These are phyloP conservation scores for Verticillium dahliae DNA, from an alignment of 2,329 filamentous ascomycete species.

Conservation along the genomic window DNA sequence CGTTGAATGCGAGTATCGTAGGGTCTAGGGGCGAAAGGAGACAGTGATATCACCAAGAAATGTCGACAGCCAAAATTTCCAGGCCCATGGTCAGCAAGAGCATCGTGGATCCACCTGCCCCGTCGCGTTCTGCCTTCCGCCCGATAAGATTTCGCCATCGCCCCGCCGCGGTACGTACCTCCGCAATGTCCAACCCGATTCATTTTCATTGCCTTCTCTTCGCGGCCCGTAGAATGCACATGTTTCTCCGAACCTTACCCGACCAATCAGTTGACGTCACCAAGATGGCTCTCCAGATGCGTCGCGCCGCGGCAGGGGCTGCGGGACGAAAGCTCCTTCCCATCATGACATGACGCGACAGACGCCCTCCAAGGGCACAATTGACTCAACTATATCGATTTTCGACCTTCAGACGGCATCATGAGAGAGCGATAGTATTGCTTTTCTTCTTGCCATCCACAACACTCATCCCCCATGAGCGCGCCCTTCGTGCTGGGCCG, in stretches of 20 bases:
- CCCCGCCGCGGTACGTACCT: not conserved
- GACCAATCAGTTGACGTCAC: constrained; percentile 1
- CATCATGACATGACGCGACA: not conserved
- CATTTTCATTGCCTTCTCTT: not conserved
- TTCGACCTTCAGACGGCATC: not conserved
- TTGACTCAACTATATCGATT: not conserved
- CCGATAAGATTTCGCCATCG: not conserved
- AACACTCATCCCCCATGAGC: constrained; percentile 32
- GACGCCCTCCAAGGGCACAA: not conserved
- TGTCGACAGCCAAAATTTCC: not conserved
- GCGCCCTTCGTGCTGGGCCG: constrained; percentile 34
- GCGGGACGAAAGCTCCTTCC: not conserved
- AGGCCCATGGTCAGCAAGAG: not conserved
- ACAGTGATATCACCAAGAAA: constrained; percentile 1
- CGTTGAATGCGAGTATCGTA: too few relatives aligned
- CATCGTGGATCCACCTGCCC: not conserved
- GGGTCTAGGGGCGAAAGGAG: not conserved
- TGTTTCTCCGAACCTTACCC: constrained; percentile 21
- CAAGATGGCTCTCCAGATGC: not conserved
- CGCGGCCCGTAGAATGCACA: constrained; percentile 3
- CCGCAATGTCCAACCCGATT: not conserved
- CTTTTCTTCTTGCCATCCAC: not conserved
- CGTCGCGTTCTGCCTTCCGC: not conserved
- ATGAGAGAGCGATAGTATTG: not conserved
- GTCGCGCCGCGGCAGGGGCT: not conserved